phyloP scores from a whole-genome alignment of 805 yeast species.

The Candida caryicola region DNA sequence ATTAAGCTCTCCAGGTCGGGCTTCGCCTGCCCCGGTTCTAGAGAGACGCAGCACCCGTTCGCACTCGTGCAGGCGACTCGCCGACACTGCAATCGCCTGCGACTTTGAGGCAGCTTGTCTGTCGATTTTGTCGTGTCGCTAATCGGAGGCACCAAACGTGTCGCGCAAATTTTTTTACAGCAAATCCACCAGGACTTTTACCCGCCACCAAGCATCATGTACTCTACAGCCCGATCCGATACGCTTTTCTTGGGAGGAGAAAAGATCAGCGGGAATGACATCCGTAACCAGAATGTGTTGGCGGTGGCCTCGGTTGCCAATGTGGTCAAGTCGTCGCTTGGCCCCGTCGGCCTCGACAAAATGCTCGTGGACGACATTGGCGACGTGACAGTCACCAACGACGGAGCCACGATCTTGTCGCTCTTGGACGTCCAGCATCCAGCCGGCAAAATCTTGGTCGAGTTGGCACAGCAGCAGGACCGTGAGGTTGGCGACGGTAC shows the following conservation, averaged over 20 bases:
- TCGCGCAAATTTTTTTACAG: too few relatives aligned
- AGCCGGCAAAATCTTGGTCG: conserved; percentile 95
- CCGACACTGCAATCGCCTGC: too few relatives aligned
- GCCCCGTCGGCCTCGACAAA: conserved; percentile 98
- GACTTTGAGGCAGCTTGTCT: too few relatives aligned
- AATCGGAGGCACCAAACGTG: too few relatives aligned
- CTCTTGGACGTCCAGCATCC: conserved; percentile 97
- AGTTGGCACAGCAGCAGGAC: conserved; percentile 97
- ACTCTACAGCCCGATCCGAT: conserved; percentile 80
- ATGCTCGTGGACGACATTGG: conserved; percentile 99
- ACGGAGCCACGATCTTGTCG: conserved; percentile 94
- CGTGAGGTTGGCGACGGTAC: conserved; percentile 99
- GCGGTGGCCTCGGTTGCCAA: conserved; percentile 89
- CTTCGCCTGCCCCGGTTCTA: too few relatives aligned
- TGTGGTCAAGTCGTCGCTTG: conserved; percentile 86
- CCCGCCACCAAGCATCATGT: conserved; percentile 43
- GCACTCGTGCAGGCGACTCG: too few relatives aligned
- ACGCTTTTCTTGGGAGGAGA: conserved; percentile 95
- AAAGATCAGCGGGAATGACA: conserved; percentile 92
- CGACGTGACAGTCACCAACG: conserved; percentile 97
- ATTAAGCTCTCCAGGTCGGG: too few relatives aligned
- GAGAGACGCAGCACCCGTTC: too few relatives aligned
- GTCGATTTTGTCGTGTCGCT: too few relatives aligned
- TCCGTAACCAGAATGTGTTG: conserved; percentile 91
- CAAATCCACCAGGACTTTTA: background rate